A percentile compares a stretch with the other conserved stretches of the same genome.
These are phyloP conservation scores for Curvularia sp. DNA, from an alignment of 2,329 filamentous ascomycete genomes.

Conservation along the genomic window DNA sequence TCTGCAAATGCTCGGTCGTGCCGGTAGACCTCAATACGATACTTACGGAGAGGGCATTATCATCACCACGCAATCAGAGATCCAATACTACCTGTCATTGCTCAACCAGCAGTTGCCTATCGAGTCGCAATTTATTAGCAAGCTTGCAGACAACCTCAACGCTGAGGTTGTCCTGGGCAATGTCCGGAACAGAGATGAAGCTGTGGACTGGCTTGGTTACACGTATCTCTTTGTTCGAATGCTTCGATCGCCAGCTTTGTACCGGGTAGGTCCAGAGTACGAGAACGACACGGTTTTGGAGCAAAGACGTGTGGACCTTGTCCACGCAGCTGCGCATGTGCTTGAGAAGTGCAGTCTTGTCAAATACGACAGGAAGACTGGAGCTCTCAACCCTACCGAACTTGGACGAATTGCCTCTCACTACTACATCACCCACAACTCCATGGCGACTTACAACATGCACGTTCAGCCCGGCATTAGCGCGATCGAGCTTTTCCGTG, in stretches of 20 bases:
- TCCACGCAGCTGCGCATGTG: conserved; percentile 89
- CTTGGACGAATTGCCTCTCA: conserved; percentile 95
- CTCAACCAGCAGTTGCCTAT: conserved; percentile 98
- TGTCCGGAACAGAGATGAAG: conserved; percentile 88
- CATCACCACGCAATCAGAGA: conserved; percentile 92
- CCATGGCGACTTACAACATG: conserved; percentile 96
- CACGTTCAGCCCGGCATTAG: conserved; percentile 93
- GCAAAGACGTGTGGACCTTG: conserved; percentile 95
- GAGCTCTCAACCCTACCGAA: conserved; percentile 88
- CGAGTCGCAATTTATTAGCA: conserved; percentile 93
- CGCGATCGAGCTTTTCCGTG: conserved; percentile 93
- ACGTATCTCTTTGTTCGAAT: conserved; percentile 98
- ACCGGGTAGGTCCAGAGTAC: conserved; percentile 95
- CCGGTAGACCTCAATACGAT: conserved; percentile 94
- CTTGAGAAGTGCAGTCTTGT: conserved; percentile 87
- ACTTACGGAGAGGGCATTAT: conserved; percentile 99
- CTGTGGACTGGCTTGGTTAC: conserved; percentile 98
- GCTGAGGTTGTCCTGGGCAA: conserved; percentile 96
- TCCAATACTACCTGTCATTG: conserved; percentile 96
- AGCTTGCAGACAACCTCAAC: conserved; percentile 93
- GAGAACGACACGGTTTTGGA: conserved; percentile 90
- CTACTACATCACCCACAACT: conserved; percentile 96
- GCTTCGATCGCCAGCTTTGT: conserved; percentile 92
- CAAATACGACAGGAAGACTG: conserved; percentile 95
- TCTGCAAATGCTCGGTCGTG: conserved; percentile 97